These are phyloP conservation scores for Penicillium sp. DNA, from an alignment of 2,329 filamentous ascomycete genomes.

Conservation along the genomic window DNA sequence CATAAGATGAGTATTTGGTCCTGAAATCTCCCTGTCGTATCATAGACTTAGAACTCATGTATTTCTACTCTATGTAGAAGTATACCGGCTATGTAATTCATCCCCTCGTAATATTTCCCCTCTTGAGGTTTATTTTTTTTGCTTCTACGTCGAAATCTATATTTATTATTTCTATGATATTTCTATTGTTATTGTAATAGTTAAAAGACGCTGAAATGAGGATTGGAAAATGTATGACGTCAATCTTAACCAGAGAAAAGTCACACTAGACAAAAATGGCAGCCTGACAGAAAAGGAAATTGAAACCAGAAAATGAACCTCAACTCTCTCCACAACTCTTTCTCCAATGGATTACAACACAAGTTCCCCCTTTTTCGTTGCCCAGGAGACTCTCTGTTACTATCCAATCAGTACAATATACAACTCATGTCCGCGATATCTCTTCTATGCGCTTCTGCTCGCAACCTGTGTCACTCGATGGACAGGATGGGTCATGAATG, in stretches of 20 bases:
- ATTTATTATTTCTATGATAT: not conserved
- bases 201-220: not conserved
- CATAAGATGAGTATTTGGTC: no score
- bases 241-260: not conserved
- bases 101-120: no score
- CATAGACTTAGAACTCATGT: not conserved
- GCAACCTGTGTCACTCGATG: conserved; percentile 31
- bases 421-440: conserved; percentile 34
- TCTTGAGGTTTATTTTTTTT: not conserved
- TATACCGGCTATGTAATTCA: no score
- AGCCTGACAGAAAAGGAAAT: not conserved
- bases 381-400: conserved; percentile 31
- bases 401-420: conserved; percentile 39
- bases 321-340: not conserved
- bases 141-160: no score
- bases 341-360: not conserved
- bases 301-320: not conserved
- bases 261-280: no score
- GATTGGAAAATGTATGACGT: not conserved
- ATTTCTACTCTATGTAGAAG: not conserved
- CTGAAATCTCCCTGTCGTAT: no score
- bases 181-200: not conserved
- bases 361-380: conserved; percentile 27
- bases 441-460: conserved; percentile 34
- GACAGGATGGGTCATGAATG: conserved; percentile 34